Base-by-base conservation (phyloP, 768 basidiomycete genomes). In the Rhizopogon vulgaris region DNA sequence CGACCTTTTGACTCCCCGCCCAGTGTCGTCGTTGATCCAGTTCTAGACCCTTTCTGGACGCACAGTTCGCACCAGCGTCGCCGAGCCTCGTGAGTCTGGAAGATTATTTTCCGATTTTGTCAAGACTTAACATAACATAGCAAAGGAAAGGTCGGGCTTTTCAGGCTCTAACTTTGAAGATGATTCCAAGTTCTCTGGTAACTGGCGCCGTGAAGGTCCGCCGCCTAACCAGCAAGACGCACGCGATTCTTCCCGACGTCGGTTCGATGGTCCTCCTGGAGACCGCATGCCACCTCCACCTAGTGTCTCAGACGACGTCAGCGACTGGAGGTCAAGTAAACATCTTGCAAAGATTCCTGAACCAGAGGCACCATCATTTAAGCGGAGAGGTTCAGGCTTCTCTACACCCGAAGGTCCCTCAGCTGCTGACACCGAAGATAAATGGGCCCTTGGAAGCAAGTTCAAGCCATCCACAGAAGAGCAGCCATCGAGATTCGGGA, bases 121-220 rank as follows among this genome's bases (percentile, higher is more conserved):
- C 22, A 39, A 38, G 32, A 52, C 47, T 58, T 60, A 53, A 60
- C 42, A 45, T 49, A 49, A 24, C 34, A 36, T 60, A 94, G 92
- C 89, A 42, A 94, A 92, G 67, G 90, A 91, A 63, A 81, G 83
- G 28, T 41, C 73, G 40, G 78, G 78, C 41, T 80, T 82, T 57
- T 73, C 79, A n/a, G 74, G 73, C 11, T 71, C 68, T 42, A 59
- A 62, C 25, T 67, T 71, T 32, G 84, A 83, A 41, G 91, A 93
- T 7, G 87, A 84, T 49, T 71, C 85, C 14, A 94, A 94, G 66
- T 92, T 92, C 56, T 82, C 89, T 45, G 82, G 74, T 17, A 83
- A 81, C 41, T 96, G 94, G 94, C 76, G 94, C 51, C 82, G 94
- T 52, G 85, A 91, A 14, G 91, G 87, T 0, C 94, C 94, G 43